A percentile compares a stretch with the other conserved stretches of the same genome.
These are phyloP conservation scores for Ormosia semicastrata DNA, from an alignment of 306 rosid genomes.

Conservation along the genomic window DNA sequence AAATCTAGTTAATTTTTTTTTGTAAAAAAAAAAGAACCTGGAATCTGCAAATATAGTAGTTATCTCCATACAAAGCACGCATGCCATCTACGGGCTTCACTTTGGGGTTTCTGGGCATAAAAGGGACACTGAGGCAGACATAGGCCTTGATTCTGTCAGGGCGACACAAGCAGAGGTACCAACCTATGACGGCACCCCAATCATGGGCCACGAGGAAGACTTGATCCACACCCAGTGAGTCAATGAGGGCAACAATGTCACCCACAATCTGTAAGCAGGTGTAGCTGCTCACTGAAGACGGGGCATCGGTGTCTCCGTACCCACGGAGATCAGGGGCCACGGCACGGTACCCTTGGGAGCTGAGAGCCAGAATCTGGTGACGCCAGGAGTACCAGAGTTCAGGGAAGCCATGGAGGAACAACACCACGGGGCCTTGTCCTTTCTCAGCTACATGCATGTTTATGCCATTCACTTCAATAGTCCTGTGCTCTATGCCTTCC, in stretches of 20 bases:
- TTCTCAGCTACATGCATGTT: conserved; percentile 47
- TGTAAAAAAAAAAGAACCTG: too few relatives aligned
- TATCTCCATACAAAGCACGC: conserved; percentile 30
- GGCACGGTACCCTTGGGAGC: conserved; percentile 26
- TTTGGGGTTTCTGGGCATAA: not conserved
- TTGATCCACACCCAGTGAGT: conserved; percentile 9
- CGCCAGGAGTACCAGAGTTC: conserved; percentile 47
- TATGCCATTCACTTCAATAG: conserved; percentile 38
- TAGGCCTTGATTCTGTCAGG: conserved; percentile 31
- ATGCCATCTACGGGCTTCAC: not conserved
- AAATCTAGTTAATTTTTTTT: too few relatives aligned
- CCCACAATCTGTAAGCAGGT: conserved; percentile 19
- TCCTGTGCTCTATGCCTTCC: conserved; percentile 37
- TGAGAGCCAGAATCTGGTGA: conserved; percentile 33
- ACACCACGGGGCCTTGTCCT: conserved; percentile 35
- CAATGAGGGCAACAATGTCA: conserved; percentile 20
- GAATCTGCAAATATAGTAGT: conserved; percentile 40
- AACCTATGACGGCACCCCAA: conserved; percentile 32
- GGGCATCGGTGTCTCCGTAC: conserved; percentile 41
- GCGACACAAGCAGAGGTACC: conserved; percentile 37
- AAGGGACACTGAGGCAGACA: conserved; percentile 30
- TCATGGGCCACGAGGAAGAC: conserved; percentile 43
- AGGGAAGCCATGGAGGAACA: conserved; percentile 47
- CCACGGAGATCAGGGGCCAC: conserved; percentile 34
- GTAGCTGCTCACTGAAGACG: not conserved